Conservation (phyloP, 306 rosid species). For the Citrullus colocynthis region DNA sequence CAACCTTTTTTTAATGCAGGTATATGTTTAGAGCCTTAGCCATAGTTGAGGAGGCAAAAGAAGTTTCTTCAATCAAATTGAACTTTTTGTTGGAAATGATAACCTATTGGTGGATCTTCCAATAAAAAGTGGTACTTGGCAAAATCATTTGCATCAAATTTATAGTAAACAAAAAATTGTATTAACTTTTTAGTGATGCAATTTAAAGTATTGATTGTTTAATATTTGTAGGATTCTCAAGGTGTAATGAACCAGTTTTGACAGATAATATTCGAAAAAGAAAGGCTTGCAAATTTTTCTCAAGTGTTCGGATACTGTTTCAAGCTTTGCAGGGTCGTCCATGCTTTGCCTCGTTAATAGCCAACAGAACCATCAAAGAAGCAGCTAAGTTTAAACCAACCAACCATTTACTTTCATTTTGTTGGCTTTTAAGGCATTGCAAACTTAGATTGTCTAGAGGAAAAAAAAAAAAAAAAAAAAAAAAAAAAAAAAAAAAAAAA, state of each 20-base stretch:
- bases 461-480: no score
- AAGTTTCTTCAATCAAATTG: background rate
- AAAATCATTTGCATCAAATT: background rate
- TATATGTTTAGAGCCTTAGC: background rate
- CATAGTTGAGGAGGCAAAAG: background rate
- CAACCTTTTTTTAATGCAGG: background rate
- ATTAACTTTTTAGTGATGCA: background rate
- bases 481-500: background rate
- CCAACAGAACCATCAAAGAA: background rate
- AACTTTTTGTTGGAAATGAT: background rate
- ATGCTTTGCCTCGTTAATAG: background rate
- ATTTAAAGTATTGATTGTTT: background rate
- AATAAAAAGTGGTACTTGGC: background rate
- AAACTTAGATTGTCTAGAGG: background rate
- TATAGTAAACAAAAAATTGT: background rate
- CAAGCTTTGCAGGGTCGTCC: background rate
- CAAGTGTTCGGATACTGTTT: background rate
- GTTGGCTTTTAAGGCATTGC: background rate
- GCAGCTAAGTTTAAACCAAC: background rate
- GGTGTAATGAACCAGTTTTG: background rate
- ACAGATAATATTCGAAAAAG: background rate
- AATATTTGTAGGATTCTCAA: background rate
- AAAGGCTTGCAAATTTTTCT: background rate
- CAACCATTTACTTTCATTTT: background rate
- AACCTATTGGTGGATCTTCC: constrained; percentile 1